phyloP scores from a whole-genome alignment of 1,284 basidiomycete species.

The Rhizopogon hawkerae region DNA sequence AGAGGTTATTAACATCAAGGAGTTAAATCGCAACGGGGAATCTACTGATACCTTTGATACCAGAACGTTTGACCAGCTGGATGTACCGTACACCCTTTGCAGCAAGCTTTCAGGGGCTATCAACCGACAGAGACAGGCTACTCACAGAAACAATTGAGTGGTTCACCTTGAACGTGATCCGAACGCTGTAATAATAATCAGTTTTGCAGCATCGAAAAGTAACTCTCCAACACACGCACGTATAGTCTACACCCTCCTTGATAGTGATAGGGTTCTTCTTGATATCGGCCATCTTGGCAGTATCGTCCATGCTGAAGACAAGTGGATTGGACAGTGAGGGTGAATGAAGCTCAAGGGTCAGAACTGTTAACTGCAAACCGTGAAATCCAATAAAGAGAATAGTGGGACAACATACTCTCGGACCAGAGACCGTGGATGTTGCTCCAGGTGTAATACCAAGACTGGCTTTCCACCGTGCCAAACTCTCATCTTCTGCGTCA shows the following conservation, averaged over 20 bases:
- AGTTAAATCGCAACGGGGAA: not conserved
- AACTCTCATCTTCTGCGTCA: slow-evolving; percentile 79
- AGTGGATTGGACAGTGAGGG: slow-evolving; percentile 53
- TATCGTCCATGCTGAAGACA: slow-evolving; percentile 46
- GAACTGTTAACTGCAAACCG: slow-evolving; percentile 50
- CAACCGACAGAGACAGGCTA: slow-evolving; percentile 5
- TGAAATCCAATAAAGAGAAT: not conserved
- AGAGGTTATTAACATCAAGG: slow-evolving; percentile 9
- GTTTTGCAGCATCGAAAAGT: not conserved
- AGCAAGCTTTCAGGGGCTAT: slow-evolving; percentile 10
- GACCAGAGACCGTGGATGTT: slow-evolving; percentile 35
- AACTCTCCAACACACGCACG: slow-evolving; percentile 35
- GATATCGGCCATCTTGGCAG: slow-evolving; percentile 36
- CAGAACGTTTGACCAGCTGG: slow-evolving; percentile 73
- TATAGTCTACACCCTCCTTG: slow-evolving; percentile 82
- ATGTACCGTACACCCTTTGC: slow-evolving; percentile 73
- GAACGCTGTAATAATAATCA: slow-evolving; percentile 42
- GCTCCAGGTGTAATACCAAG: slow-evolving; percentile 68
- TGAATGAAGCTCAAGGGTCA: slow-evolving; percentile 64
- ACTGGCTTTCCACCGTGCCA: slow-evolving; percentile 84
- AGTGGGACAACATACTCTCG: slow-evolving; percentile 43
- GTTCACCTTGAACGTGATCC: slow-evolving; percentile 75
- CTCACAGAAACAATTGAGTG: slow-evolving; percentile 76
- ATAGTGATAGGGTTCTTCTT: slow-evolving; percentile 70
- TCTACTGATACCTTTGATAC: slow-evolving; percentile 48